Evolutionary conservation across 1,284 basidiomycete species (phyloP).

Genomic region (Microstroma glucosiphilum): DNA sequence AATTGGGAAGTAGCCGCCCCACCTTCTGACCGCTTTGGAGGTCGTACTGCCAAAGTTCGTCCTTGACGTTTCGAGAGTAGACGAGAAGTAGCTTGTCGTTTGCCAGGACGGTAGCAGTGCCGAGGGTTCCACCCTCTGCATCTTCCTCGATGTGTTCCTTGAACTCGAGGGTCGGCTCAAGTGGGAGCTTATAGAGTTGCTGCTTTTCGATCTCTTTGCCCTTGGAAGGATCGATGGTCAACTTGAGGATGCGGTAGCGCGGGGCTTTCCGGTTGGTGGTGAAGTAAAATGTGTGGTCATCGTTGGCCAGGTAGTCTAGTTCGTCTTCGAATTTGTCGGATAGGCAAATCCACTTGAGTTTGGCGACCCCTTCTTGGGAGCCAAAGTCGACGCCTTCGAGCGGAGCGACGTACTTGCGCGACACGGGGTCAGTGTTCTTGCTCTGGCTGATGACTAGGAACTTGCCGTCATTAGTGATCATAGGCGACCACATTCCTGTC

Average conservation of each 20-base stretch:
- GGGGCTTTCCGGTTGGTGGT: conserved; percentile 45
- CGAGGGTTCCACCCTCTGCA: conserved; percentile 58
- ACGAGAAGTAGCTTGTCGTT: conserved; percentile 61
- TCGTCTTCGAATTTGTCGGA: conserved; percentile 39
- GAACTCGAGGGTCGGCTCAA: conserved; percentile 44
- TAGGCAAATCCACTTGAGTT: conserved; percentile 39
- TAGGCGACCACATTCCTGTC: conserved; percentile 37
- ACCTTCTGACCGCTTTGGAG: conserved; percentile 59
- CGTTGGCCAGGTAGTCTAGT: conserved; percentile 38
- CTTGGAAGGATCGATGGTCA: conserved; percentile 24
- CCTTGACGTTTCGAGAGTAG: conserved; percentile 74
- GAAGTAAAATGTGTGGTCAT: conserved; percentile 44
- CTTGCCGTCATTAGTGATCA: conserved; percentile 40
- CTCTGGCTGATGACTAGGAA: conserved; percentile 36
- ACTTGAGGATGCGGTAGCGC: conserved; percentile 41
- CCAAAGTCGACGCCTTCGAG: conserved; percentile 24
- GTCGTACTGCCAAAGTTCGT: conserved; percentile 71
- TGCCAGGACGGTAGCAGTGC: conserved; percentile 58
- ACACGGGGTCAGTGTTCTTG: conserved; percentile 45
- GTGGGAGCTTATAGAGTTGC: conserved; percentile 35
- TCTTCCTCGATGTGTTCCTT: conserved; percentile 68
- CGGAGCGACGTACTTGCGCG: conserved; percentile 30
- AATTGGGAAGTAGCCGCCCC: conserved; percentile 60
- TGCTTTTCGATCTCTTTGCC: conserved; percentile 18
- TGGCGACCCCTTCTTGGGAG: not conserved